A percentile compares a stretch with the other conserved stretches of the same genome.
These are phyloP conservation scores for Chlamydomonas schloesseri DNA, from an alignment of 139 green algal genomes.

Conservation along the genomic window DNA sequence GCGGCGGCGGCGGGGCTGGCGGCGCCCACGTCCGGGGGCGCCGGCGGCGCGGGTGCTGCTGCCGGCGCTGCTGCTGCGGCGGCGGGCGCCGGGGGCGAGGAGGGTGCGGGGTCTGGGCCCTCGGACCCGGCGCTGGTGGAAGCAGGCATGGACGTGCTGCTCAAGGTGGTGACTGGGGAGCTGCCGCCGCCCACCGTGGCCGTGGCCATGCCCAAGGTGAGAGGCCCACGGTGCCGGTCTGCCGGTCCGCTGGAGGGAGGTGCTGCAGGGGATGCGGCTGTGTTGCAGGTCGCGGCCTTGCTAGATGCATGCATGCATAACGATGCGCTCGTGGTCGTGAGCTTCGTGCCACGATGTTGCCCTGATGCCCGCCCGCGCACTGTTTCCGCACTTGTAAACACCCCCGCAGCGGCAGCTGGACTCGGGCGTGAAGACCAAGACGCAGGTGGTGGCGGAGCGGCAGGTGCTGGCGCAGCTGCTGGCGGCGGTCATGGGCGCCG, in stretches of 20 bases:
- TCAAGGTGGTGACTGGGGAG: conserved; percentile 27
- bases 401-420: conserved; percentile 62
- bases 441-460: conserved; percentile 89
- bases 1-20: background rate
- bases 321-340: too few species aligned
- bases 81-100: background rate
- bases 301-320: too few species aligned
- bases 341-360: too few species aligned
- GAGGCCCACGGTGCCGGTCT: too few species aligned
- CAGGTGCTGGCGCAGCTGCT: conserved; percentile 65
- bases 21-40: background rate
- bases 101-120: background rate
- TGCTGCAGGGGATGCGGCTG: too few species aligned
- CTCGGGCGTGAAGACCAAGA: conserved; percentile 84
- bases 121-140: conserved; percentile 5
- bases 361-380: too few species aligned
- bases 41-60: background rate
- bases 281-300: too few species aligned
- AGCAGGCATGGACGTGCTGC: conserved; percentile 23
- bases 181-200: conserved; percentile 32
- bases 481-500: conserved; percentile 63
- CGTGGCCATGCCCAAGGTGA: conserved; percentile 21
- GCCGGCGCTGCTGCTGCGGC: background rate
- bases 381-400: too few species aligned
- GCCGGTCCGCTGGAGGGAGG: too few species aligned